Evolutionary conservation across 139 green algal species (phyloP), one percentile per base, ranked within the genome.

Genomic region (Asterochloris erici): DNA sequence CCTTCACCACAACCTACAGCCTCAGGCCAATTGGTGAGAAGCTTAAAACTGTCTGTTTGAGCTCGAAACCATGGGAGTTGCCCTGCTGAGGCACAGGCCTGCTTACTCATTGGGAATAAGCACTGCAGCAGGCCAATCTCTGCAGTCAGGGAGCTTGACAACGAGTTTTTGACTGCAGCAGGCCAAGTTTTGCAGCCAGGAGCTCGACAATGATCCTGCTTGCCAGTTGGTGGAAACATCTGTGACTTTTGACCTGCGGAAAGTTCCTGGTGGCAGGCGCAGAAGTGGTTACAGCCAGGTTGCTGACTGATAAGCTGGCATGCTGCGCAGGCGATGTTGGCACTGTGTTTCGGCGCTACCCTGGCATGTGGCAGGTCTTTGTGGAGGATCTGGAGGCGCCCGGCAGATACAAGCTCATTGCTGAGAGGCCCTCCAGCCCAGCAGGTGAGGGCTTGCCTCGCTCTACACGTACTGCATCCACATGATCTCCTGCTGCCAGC

Each of bases 1-100:
- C 83, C n/a, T 98, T 98, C 87, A 86, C 82, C 63, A 90, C 93
- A 24, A 94, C 91, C 63, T 99, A 99, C 90, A 94, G 86, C 9
- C 83, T 99, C 81, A 86, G 96, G 14, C 96, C 96, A 15, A 90
- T 99, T 17, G 86, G 83, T n/a, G 75, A 78, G 38, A 54, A 54
- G 38, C 38, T 54, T 54, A 6, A 2, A 2, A 10, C 6, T 54
- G 38, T 54, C 38, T 54, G 38, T 54, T 54, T 54, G 38, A 47
- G 38, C 38, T 10, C 2, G 38, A 54, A 54, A 54, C 38, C 6
- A 6, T 54, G 0, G 0, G 1, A 17, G 21, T 76, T 1, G 1
- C 14, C 21, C 14, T 24, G 38, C 38, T 54, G 38, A 54, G 38
- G 4, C 38, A 54, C 38, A 54, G 38, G 38, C 38, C 38, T 54